Evolutionary conservation across 2,329 filamentous ascomycete genomes (phyloP).

Genomic region (Fusarium cyanostomum): DNA sequence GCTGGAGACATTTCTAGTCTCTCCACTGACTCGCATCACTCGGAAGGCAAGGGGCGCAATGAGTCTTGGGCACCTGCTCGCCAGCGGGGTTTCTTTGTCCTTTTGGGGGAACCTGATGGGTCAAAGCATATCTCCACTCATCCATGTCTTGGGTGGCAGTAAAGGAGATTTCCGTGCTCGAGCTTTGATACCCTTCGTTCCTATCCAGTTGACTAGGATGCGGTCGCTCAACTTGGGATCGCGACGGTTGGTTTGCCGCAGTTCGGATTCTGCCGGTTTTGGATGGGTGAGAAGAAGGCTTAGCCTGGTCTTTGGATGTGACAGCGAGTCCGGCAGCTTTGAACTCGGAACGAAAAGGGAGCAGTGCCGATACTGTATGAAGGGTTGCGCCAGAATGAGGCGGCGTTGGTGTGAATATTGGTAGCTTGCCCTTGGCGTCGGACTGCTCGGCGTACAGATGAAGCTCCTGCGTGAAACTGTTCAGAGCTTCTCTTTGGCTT

Average conservation of each 20-base stretch:
- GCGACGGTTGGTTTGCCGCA: conserved; percentile 2
- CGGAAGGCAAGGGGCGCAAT: conserved; percentile 46
- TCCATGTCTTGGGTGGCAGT: conserved; percentile 43
- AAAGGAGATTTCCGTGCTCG: conserved; percentile 47
- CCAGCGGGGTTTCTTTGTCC: conserved; percentile 28
- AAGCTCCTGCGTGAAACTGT: conserved; percentile 48
- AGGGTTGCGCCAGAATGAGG: conserved; percentile 55
- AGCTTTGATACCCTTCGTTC: conserved; percentile 36
- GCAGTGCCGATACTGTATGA: conserved; percentile 61
- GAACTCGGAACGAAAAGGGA: conserved; percentile 65
- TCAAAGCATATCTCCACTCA: conserved; percentile 48
- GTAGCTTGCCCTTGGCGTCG: conserved; percentile 50
- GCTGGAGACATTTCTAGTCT: conserved; percentile 30
- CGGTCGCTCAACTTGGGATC: neutral
- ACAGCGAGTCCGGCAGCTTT: conserved; percentile 64
- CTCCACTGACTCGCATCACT: conserved; percentile 36
- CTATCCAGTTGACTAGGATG: conserved; percentile 46
- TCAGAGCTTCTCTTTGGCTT: conserved; percentile 54
- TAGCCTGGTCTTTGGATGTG: conserved; percentile 60
- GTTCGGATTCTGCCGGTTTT: conserved; percentile 20
- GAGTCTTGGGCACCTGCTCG: conserved; percentile 4
- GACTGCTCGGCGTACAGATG: conserved; percentile 47
- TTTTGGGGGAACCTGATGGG: conserved; percentile 43
- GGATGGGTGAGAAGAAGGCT: conserved; percentile 15
- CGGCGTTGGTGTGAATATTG: conserved; percentile 52